Conservation (phyloP, 1,139 yeast species). For the Suhomyces bribrorum region DNA sequence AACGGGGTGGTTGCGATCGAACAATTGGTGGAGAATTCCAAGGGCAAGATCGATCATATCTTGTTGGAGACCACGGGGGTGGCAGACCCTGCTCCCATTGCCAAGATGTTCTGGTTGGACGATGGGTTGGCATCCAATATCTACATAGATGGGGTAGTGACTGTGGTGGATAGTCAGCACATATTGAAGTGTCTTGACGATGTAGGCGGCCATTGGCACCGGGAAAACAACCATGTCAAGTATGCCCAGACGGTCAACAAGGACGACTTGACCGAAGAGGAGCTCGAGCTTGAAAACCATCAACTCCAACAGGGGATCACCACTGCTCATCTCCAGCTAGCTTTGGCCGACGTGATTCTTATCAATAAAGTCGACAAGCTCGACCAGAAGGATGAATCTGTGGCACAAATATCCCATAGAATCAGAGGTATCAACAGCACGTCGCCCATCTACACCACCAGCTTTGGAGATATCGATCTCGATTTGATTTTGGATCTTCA, state of each 20-base stretch:
- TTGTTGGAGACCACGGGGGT: slow-evolving; percentile 92
- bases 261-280: slow-evolving; percentile 30
- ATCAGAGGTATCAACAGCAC: slow-evolving; percentile 63
- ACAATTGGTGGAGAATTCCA: slow-evolving; percentile 71
- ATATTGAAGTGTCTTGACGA: slow-evolving; percentile 70
- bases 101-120: slow-evolving; percentile 96
- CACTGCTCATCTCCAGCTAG: slow-evolving; percentile 87
- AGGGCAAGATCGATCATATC: slow-evolving; percentile 80
- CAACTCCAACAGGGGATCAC: slow-evolving; percentile 55
- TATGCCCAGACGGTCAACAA: slow-evolving; percentile 21
- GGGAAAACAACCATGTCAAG: slow-evolving; percentile 34
- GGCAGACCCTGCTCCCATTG: slow-evolving; percentile 98
- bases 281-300: slow-evolving; percentile 35
- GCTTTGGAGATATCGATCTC: slow-evolving; percentile 67
- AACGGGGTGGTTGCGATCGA: slow-evolving; percentile 95
- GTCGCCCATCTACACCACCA: slow-evolving; percentile 68
- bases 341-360: slow-evolving; percentile 80
- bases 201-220: slow-evolving; percentile 66
- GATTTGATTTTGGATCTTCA: slow-evolving; percentile 70
- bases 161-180: slow-evolving; percentile 81
- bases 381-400: slow-evolving; percentile 20
- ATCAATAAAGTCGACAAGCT: slow-evolving; percentile 72
- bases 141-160: slow-evolving; percentile 90
- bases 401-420: slow-evolving; percentile 31
- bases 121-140: slow-evolving; percentile 82